These are phyloP conservation scores for Chalciporus chontae DNA, from an alignment of 768 basidiomycete species.

Conservation along the genomic window DNA sequence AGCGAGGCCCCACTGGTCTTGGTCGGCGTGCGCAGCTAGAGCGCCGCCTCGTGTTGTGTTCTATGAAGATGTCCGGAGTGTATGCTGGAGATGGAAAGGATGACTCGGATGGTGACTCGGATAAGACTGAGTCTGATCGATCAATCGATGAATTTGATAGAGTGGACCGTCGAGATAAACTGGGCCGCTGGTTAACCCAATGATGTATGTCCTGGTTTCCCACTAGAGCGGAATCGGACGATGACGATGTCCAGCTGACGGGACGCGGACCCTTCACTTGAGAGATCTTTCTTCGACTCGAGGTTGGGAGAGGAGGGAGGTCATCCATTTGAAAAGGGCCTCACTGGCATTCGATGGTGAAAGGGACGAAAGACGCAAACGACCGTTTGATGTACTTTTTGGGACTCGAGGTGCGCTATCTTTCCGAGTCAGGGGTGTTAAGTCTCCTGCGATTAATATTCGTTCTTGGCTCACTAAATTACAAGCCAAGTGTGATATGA, in stretches of 20 bases:
- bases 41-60: neutral
- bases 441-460: neutral
- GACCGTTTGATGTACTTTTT: neutral
- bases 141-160: constrained; percentile 12
- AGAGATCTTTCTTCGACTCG: constrained; percentile 8
- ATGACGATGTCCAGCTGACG: constrained; percentile 21
- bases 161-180: constrained; percentile 15
- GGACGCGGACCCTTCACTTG: constrained; percentile 31
- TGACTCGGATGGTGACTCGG: constrained; percentile 13
- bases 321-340: constrained; percentile 10
- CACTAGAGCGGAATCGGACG: constrained; percentile 10
- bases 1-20: constrained; percentile 28
- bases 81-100: constrained; percentile 2
- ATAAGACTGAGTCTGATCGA: constrained; percentile 13
- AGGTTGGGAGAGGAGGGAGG: constrained; percentile 3
- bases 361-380: neutral
- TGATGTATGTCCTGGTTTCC: constrained; percentile 17
- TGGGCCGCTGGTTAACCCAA: constrained; percentile 11
- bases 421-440: neutral
- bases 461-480: constrained; percentile 4
- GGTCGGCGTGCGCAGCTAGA: constrained; percentile 11
- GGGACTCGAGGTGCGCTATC: neutral
- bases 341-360: neutral
- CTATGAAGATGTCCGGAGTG: constrained; percentile 1
- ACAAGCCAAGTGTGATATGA: constrained; percentile 1